phyloP scores from a whole-genome alignment of 129 eudicot species.

The Flaveria brownii region DNA sequence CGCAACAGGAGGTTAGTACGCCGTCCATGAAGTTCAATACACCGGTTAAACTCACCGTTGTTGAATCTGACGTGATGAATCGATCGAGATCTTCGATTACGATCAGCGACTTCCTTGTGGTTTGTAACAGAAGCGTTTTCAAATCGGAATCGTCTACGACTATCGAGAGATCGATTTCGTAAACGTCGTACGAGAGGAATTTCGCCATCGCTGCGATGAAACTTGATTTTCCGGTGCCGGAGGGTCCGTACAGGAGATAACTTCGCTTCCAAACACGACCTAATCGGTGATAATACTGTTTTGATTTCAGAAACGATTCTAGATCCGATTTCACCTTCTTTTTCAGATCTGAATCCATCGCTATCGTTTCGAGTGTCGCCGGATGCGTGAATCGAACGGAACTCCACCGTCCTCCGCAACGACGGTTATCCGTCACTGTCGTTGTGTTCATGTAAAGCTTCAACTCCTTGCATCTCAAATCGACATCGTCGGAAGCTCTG shows the following conservation, averaged over 20 bases:
- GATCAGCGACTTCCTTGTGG: constrained; percentile 44
- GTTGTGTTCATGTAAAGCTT: constrained; percentile 44
- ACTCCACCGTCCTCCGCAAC: constrained; percentile 51
- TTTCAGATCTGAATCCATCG: constrained; percentile 73
- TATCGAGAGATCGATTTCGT: constrained; percentile 57
- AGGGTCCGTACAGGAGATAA: constrained; percentile 77
- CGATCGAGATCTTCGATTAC: constrained; percentile 74
- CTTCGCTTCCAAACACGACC: constrained; percentile 92
- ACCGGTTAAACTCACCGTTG: constrained; percentile 50
- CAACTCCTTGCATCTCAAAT: constrained; percentile 43
- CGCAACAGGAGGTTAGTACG: constrained; percentile 55
- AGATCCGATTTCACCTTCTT: constrained; percentile 56
- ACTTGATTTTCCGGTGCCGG: constrained; percentile 84
- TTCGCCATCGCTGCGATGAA: constrained; percentile 77
- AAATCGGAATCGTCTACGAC: constrained; percentile 64
- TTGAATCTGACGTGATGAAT: constrained; percentile 29
- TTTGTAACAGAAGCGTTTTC: constrained; percentile 54
- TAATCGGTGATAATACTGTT: constrained; percentile 75
- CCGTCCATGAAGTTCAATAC: constrained; percentile 92
- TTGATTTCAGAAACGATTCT: constrained; percentile 61
- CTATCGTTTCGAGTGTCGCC: constrained; percentile 64
- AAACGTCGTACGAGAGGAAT: constrained; percentile 53
- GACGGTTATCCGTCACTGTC: constrained; percentile 2
- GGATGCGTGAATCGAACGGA: constrained; percentile 65
- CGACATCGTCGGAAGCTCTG: constrained; percentile 60